Evolutionary conservation across 2,329 filamentous ascomycete genomes (phyloP).

Genomic region (Arthrobotrys megalospora): DNA sequence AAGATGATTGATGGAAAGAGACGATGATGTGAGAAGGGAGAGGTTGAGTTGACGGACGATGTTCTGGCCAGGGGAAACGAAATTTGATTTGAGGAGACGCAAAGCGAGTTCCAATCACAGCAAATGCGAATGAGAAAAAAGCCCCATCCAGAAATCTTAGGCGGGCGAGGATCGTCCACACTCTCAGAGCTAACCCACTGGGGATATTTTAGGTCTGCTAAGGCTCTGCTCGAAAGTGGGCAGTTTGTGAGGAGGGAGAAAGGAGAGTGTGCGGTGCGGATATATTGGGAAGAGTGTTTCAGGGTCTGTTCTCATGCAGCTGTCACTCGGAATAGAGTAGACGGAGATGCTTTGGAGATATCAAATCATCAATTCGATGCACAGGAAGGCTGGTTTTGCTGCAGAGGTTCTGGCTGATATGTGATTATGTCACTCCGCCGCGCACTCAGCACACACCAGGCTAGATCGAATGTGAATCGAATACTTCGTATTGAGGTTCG

Average conservation of each 20-base stretch:
- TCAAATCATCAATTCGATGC: slow-evolving; percentile 33
- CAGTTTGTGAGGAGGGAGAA: background rate
- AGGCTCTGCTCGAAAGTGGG: background rate
- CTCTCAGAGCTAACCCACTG: slow-evolving; percentile 20
- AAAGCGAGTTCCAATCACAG: slow-evolving; percentile 34
- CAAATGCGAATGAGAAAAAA: slow-evolving; percentile 14
- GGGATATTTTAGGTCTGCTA: slow-evolving; percentile 5
- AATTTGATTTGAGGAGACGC: slow-evolving; percentile 56
- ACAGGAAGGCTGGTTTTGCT: background rate
- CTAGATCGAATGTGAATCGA: slow-evolving; percentile 5
- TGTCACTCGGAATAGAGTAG: slow-evolving; percentile 50
- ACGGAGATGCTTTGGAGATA: slow-evolving; percentile 10
- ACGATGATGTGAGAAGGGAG: slow-evolving; percentile 19
- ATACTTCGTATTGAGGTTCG: slow-evolving; percentile 2
- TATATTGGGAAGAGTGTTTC: slow-evolving; percentile 40
- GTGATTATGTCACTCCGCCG: slow-evolving; percentile 15
- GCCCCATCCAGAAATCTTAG: slow-evolving; percentile 36
- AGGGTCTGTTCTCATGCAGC: slow-evolving; percentile 43
- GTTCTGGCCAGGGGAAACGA: slow-evolving; percentile 46
- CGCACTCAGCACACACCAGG: slow-evolving; percentile 22
- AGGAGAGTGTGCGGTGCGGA: background rate
- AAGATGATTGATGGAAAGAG: background rate
- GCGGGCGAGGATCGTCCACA: slow-evolving; percentile 39
- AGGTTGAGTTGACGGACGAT: slow-evolving; percentile 30
- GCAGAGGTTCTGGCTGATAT: slow-evolving; percentile 5